phyloP scores from a whole-genome alignment of 1,139 yeast species.

The Debaryomyces robertsiae region DNA sequence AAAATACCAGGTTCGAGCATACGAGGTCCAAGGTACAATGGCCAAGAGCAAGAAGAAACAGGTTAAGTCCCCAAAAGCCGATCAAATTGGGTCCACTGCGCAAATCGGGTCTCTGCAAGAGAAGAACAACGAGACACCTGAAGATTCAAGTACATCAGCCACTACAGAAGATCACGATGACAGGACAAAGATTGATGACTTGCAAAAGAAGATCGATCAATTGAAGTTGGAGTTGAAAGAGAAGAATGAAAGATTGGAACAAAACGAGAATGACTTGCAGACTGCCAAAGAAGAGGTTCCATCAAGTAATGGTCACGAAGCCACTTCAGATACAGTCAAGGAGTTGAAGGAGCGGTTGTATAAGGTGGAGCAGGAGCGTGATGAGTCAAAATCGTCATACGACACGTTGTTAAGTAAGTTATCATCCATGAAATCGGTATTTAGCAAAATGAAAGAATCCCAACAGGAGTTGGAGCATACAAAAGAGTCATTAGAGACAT shows the following conservation, averaged over 20 bases:
- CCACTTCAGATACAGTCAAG: constrained; percentile 6
- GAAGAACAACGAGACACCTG: neutral
- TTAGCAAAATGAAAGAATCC: constrained; percentile 73
- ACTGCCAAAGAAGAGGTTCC: neutral
- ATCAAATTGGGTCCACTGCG: neutral
- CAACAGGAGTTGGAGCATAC: constrained; percentile 68
- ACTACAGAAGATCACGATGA: neutral
- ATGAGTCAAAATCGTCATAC: constrained; percentile 69
- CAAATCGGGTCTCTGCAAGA: neutral
- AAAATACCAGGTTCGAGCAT: neutral
- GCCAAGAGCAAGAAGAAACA: constrained; percentile 35
- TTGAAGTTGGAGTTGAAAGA: constrained; percentile 24
- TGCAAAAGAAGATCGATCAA: constrained; percentile 20
- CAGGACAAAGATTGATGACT: neutral
- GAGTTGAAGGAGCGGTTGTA: constrained; percentile 8
- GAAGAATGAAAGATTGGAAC: constrained; percentile 13
- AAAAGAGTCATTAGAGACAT: constrained; percentile 39
- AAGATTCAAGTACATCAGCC: constrained; percentile 1
- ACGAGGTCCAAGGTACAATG: constrained; percentile 18
- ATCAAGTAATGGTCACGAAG: constrained; percentile 5
- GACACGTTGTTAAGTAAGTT: constrained; percentile 73
- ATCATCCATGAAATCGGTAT: constrained; percentile 77
- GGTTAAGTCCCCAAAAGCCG: constrained; percentile 13
- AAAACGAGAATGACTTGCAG: constrained; percentile 9
- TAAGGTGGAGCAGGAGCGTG: constrained; percentile 51